Evolutionary conservation across 805 yeast species (phyloP), one percentile per base, ranked within the genome.

Genomic region (Lachancea nothofagi): DNA sequence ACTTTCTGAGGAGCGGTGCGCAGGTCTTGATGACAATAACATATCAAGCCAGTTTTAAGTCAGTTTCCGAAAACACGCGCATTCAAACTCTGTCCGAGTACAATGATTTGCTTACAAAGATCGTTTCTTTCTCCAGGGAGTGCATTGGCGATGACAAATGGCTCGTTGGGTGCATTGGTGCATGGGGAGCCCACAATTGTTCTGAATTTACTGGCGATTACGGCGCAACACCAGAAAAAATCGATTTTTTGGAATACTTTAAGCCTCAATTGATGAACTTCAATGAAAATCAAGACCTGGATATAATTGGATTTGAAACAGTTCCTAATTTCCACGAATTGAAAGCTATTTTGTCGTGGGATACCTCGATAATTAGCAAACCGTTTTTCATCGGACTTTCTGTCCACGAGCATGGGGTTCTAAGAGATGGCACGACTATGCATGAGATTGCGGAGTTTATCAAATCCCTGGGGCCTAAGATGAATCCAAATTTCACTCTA

Each of bases 181-280:
- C 95, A 0, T 85, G 75, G 55, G 94, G 89, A 1, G 83, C 89
- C 0, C 77, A 62, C 47, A 53, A 81, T 26, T 76, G 81, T 21
- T 69, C 81, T 0, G 95, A 85, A 51, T 85, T 80, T 50, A 75
- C 80, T 3, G 94, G 94, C 1, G 69, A 77, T 36, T 83, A 83
- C 55, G 70, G 67, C 14, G 33, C 36, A 7, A 20, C 41, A 12
- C 48, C 61, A 4, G 52, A 45, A 18, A 34, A 31, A 2, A 57
- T 59, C 22, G 65, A 57, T 19, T 64, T 58, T 6, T 53, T 62
- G 2, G 54, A 57, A 7, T 62, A 61, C 12, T 54, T 54, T 14
- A 50, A 46, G 18, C 60, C 59, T 2, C 65, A 65, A 32, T 50
- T 83, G 39, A 55, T 51, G 6, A 59, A 62, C 14, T 82, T 80